phyloP scores from a whole-genome alignment of 176 grass and related monocot species.

The Tillandsia fasciculata region DNA sequence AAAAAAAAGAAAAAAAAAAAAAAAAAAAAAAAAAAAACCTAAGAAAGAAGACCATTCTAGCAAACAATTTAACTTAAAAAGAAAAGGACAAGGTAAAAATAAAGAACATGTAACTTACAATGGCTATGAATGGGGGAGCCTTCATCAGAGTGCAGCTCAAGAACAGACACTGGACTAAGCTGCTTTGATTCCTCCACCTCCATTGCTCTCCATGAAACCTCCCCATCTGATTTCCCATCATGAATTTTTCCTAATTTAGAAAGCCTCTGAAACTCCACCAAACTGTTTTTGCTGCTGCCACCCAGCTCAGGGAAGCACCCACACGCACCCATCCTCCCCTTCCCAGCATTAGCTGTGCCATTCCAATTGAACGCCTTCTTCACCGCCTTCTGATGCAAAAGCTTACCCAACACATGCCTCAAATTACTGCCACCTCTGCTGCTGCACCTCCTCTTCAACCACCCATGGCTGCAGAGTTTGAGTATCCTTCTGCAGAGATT shows the following conservation, averaged over 20 bases:
- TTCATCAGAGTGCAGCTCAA: slow-evolving; percentile 58
- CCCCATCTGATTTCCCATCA: not conserved
- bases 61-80: too few species aligned
- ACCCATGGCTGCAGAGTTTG: slow-evolving; percentile 37
- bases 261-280: slow-evolving; percentile 41
- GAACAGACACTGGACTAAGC: slow-evolving; percentile 86
- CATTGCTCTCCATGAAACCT: slow-evolving; percentile 13
- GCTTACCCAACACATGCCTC: slow-evolving; percentile 18
- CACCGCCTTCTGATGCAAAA: slow-evolving; percentile 21
- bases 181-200: slow-evolving; percentile 45
- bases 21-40: not conserved
- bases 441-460: slow-evolving; percentile 4
- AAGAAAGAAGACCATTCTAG: not conserved
- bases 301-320: slow-evolving; percentile 22
- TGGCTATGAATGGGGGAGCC: slow-evolving; percentile 27
- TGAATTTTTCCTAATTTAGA: slow-evolving; percentile 25
- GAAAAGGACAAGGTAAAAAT: not conserved
- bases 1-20: not conserved
- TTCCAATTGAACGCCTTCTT: slow-evolving; percentile 22
- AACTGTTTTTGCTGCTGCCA: not conserved
- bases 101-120: slow-evolving; percentile 16
- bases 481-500: slow-evolving; percentile 39
- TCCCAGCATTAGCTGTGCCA: slow-evolving; percentile 16
- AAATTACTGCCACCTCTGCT: slow-evolving; percentile 25
- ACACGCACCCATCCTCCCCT: slow-evolving; percentile 4